Conservation (phyloP, 1,284 basidiomycete genomes). For the Boletus mariae region DNA sequence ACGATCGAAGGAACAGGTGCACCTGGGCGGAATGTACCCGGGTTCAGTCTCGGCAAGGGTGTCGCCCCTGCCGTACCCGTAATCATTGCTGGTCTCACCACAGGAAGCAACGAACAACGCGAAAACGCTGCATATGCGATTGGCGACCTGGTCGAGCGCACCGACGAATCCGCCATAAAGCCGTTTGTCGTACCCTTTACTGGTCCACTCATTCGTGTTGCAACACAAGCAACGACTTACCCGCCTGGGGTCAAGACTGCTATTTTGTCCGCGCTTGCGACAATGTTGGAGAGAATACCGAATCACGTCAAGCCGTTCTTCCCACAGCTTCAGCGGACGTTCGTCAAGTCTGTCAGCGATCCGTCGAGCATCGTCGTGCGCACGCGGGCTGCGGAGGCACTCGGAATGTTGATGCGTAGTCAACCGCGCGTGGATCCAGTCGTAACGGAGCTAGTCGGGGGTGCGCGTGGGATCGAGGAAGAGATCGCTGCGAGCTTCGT, state of each 20-base stretch:
- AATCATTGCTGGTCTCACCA: constrained; percentile 84
- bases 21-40: constrained; percentile 77
- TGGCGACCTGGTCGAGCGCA: constrained; percentile 90
- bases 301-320: constrained; percentile 96
- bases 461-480: constrained; percentile 67
- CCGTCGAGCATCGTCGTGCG: constrained; percentile 78
- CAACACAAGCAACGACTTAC: constrained; percentile 82
- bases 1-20: constrained; percentile 86
- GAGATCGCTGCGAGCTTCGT: constrained; percentile 46
- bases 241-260: constrained; percentile 90
- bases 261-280: constrained; percentile 78
- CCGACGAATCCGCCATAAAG: constrained; percentile 87
- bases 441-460: constrained; percentile 81
- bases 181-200: constrained; percentile 96
- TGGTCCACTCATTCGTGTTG: constrained; percentile 92
- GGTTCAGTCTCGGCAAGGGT: constrained; percentile 88
- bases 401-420: constrained; percentile 91
- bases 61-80: constrained; percentile 86
- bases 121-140: constrained; percentile 96
- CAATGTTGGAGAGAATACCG: constrained; percentile 83
- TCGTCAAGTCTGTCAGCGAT: constrained; percentile 92
- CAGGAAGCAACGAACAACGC: constrained; percentile 78
- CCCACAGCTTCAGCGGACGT: constrained; percentile 95
- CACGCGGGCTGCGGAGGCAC: constrained; percentile 75
- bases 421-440: constrained; percentile 86